Evolutionary conservation across 257 asterid genomes (phyloP).

Genomic region (Henckelia pumila): DNA sequence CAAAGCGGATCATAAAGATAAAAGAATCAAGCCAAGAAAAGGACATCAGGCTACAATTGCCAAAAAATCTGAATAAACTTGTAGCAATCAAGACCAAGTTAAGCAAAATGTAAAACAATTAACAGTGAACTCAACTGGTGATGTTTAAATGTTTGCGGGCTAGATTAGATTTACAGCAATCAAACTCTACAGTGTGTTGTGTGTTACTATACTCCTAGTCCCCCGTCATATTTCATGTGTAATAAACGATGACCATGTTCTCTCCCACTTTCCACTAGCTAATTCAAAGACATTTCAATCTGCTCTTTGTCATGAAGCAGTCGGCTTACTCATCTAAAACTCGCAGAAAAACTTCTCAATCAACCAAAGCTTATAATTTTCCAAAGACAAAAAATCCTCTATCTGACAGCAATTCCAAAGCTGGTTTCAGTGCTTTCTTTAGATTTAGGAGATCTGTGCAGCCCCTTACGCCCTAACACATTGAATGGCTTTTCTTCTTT

Average conservation of each 20-base stretch:
- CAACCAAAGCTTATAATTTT: not conserved
- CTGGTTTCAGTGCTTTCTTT: not conserved
- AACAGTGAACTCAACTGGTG: too few species aligned
- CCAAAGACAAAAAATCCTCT: not conserved
- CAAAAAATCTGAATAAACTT: not conserved
- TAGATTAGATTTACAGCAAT: too few species aligned
- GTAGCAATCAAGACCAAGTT: too few species aligned
- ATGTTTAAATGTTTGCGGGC: too few species aligned
- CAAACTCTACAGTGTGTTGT: not conserved
- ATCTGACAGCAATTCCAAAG: not conserved
- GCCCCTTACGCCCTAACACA: not conserved
- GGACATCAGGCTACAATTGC: not conserved
- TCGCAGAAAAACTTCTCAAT: too few species aligned
- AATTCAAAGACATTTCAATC: not conserved
- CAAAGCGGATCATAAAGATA: not conserved
- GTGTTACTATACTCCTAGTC: not conserved
- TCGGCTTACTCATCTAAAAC: not conserved
- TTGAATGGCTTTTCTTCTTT: not conserved
- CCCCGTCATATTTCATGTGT: not conserved
- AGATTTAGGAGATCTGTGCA: not conserved
- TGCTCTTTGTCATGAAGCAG: not conserved
- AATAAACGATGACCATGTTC: not conserved
- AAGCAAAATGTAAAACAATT: too few species aligned
- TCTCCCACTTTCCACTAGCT: not conserved
- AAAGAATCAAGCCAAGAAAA: not conserved